Evolutionary conservation across 495 filamentous ascomycete species (phyloP).

Genomic region (Neurospora sp.): DNA sequence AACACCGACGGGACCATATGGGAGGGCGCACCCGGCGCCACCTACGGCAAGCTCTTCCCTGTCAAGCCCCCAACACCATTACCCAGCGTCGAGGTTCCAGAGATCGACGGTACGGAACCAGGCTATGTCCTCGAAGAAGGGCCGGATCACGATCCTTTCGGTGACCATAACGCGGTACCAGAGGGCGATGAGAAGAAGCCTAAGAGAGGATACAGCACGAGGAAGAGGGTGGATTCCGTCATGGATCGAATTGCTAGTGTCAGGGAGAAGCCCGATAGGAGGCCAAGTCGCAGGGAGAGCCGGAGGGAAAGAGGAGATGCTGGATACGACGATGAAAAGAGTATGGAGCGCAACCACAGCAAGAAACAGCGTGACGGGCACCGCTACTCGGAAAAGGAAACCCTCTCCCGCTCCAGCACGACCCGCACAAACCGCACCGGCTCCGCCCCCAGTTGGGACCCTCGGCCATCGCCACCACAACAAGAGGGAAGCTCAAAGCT

Average conservation of each 20-base stretch:
- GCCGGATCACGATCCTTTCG: conserved; percentile 1
- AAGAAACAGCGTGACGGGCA: neutral
- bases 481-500: neutral
- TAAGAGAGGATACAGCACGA: neutral
- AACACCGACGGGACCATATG: conserved; percentile 27
- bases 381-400: neutral
- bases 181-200: neutral
- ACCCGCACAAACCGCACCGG: neutral
- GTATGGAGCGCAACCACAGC: neutral
- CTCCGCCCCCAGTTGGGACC: neutral
- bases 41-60: conserved; percentile 33
- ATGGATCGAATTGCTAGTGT: neutral
- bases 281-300: neutral
- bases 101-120: neutral
- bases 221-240: neutral
- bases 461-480: neutral
- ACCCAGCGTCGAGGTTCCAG: conserved; percentile 1
- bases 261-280: neutral
- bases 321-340: neutral
- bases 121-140: conserved; percentile 4
- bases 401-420: neutral
- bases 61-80: conserved; percentile 2
- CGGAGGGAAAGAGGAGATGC: neutral
- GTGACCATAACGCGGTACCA: neutral
- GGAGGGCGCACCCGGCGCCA: conserved; percentile 33